Evolutionary conservation across 2,329 filamentous ascomycete species (phyloP), one percentile per base, ranked within the genome.

Genomic region (Ophiosphaerella narmari): DNA sequence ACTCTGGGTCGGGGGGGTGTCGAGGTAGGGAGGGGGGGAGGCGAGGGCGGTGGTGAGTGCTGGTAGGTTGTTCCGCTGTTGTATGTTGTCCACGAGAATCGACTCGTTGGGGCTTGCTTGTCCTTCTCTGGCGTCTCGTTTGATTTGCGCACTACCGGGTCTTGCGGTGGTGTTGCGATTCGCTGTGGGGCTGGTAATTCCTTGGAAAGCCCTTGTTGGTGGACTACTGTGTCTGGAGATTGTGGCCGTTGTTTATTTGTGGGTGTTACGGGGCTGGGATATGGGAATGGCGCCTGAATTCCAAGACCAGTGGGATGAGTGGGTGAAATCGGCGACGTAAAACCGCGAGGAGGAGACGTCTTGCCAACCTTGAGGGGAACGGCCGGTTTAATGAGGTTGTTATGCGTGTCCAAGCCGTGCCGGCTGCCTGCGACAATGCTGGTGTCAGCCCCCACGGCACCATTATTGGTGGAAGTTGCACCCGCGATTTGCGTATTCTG

Each of bases 31-130:
- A 75, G 60, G 14, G 68, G 71, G 18, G 70, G 71, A 14, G 76
- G 76, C 43, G 73, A 76, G 8, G 73, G 70, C 3, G 75, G 75
- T 35, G 74, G 74, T 40, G 74, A 75, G 45, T 74, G 70, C 40
- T 75, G 72, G 48, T 75, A 71, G 3, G 72, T 74, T 6, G 69
- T 71, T 50, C 55, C 60, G 34, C 71, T 77, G 49, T 64, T 67
- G 43, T 68, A 67, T 13, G 65, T 67, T 14, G 64, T 67, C 61
- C 65, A 68, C 24, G 66, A 66, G 39, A 70, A 70, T 34, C 63
- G 61, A 23, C 66, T 70, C 23, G 49, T 37, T 7, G 56, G 36
- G 21, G 49, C 58, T 49, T 65, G 50, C 39, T 65, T 49, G 39
- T 57, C 54, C 40, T 58, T 57, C 34, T 56, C 57, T 21, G 63